Percentiles rank a stretch among this genome's conserved stretches.
Evolutionary conservation across 1,139 yeast genomes (phyloP).

Genomic region (Scheffersomyces illinoinensis): DNA sequence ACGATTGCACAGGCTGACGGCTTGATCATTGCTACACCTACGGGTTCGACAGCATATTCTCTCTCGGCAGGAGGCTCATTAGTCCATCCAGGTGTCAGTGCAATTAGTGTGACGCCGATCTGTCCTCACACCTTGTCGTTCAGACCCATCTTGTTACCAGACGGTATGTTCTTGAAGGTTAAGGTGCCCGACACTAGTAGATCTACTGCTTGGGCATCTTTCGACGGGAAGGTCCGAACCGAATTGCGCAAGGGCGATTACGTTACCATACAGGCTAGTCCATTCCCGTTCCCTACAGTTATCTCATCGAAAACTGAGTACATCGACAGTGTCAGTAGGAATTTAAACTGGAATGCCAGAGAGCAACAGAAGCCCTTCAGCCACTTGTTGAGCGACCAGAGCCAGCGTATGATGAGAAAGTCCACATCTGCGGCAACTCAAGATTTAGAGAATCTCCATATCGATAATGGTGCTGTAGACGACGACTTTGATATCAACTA

Average conservation of each 20-base stretch:
- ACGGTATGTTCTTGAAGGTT: conserved; percentile 76
- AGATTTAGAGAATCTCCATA: conserved; percentile 9
- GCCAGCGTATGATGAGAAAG: conserved; percentile 24
- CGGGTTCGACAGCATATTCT: conserved; percentile 91
- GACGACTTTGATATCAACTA: conserved; percentile 30
- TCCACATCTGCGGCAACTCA: neutral
- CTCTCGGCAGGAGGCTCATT: conserved; percentile 88
- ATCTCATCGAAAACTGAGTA: conserved; percentile 74
- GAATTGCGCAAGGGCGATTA: conserved; percentile 74
- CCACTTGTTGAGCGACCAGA: conserved; percentile 50
- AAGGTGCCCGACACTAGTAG: conserved; percentile 70
- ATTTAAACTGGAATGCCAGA: conserved; percentile 83
- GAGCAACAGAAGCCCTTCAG: conserved; percentile 79
- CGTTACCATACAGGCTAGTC: conserved; percentile 74
- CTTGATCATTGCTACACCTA: conserved; percentile 82
- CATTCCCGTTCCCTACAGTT: conserved; percentile 85
- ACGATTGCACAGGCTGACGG: conserved; percentile 94
- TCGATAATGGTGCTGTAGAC: conserved; percentile 12
- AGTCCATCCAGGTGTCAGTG: conserved; percentile 88
- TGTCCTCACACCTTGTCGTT: conserved; percentile 91
- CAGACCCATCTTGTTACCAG: conserved; percentile 84
- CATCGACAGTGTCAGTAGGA: conserved; percentile 79
- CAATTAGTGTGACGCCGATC: conserved; percentile 86
- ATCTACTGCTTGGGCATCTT: conserved; percentile 87
- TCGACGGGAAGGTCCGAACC: conserved; percentile 79